Conservation (phyloP, 2,329 filamentous ascomycete species). For the Hypoxylon rubiginosum region DNA sequence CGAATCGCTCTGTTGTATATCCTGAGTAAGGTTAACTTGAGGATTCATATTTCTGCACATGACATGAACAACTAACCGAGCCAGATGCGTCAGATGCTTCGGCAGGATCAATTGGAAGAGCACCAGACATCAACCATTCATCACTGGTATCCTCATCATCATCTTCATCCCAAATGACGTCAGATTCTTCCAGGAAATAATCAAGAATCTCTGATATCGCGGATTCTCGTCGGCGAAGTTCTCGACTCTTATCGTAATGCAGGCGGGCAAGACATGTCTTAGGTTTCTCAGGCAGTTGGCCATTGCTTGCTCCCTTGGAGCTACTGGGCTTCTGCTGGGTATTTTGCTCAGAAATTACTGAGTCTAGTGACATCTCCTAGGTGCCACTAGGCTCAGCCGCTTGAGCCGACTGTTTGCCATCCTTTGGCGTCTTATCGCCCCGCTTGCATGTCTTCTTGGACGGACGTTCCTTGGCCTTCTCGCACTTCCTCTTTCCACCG, state of each 20-base stretch:
- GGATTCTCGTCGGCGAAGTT: constrained; percentile 13
- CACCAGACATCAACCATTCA: constrained; percentile 38
- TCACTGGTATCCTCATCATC: not conserved
- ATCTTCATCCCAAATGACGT: constrained; percentile 27
- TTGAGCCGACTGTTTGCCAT: constrained; percentile 1
- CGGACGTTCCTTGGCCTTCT: constrained; percentile 1
- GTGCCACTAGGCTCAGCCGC: constrained; percentile 31
- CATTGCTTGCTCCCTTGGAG: not conserved
- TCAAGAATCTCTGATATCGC: constrained; percentile 21
- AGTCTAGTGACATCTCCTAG: constrained; percentile 42
- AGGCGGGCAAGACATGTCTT: not conserved
- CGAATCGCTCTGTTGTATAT: not conserved
- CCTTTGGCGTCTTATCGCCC: not conserved
- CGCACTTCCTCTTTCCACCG: constrained; percentile 13
- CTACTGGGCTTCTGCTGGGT: not conserved
- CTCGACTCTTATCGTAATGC: not conserved
- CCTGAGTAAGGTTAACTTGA: not conserved
- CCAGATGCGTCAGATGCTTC: not conserved
- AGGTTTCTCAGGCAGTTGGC: not conserved
- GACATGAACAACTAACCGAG: constrained; percentile 1
- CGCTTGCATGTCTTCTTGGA: constrained; percentile 18
- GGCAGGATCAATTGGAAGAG: not conserved
- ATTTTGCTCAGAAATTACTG: constrained; percentile 3
- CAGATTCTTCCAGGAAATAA: constrained; percentile 31
- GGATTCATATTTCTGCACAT: not conserved